These are phyloP conservation scores for Neonectria hederae DNA, from an alignment of 2,329 filamentous ascomycete species.

Conservation along the genomic window DNA sequence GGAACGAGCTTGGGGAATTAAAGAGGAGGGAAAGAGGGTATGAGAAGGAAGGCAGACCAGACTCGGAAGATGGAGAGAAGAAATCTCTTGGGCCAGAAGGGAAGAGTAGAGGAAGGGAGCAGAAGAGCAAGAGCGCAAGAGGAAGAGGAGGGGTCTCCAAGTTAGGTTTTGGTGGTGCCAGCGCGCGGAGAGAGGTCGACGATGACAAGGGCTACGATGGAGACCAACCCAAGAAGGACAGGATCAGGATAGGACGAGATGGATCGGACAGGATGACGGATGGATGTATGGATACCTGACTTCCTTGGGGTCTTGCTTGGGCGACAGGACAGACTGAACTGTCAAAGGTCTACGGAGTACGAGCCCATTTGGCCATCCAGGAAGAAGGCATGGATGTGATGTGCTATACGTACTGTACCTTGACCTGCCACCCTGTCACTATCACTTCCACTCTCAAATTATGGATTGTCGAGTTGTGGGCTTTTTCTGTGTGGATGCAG, in stretches of 20 bases:
- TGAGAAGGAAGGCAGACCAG: constrained; percentile 6
- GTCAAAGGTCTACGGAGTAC: too few species aligned
- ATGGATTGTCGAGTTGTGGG: constrained; percentile 22
- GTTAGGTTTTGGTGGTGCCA: constrained; percentile 19
- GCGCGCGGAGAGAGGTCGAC: constrained; percentile 26
- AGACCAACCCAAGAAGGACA: constrained; percentile 32
- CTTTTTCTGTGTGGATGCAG: constrained; percentile 34
- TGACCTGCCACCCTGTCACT: neutral
- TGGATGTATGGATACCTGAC: constrained; percentile 27
- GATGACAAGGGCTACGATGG: constrained; percentile 34
- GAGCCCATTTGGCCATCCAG: too few species aligned
- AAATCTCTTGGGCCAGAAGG: constrained; percentile 13
- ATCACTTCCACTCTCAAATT: constrained; percentile 14
- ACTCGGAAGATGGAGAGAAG: constrained; percentile 17
- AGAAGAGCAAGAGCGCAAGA: constrained; percentile 15
- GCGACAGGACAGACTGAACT: neutral
- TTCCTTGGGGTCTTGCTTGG: constrained; percentile 11
- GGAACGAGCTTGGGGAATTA: neutral
- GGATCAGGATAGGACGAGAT: constrained; percentile 18
- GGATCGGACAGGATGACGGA: constrained; percentile 12
- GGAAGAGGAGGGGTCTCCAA: constrained; percentile 31
- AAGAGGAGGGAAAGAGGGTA: constrained; percentile 10
- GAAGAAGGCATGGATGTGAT: neutral
- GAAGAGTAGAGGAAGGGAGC: constrained; percentile 16
- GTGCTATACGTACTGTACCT: neutral